phyloP scores from a whole-genome alignment of 106 monocot genomes.

The Acorus calamus region DNA sequence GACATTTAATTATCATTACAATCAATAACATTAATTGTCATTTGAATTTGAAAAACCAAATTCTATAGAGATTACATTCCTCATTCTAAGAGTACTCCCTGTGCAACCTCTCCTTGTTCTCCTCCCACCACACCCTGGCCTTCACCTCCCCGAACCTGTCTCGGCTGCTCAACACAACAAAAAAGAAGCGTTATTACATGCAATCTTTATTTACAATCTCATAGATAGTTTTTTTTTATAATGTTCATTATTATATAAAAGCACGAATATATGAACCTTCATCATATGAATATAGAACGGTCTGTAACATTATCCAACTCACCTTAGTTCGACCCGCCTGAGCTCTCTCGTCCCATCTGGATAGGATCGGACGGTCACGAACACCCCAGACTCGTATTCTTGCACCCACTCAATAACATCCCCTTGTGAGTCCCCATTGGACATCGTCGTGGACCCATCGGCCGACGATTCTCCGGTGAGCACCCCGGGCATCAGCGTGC shows the following conservation, averaged over 20 bases:
- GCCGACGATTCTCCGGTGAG: background rate
- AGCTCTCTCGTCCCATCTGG: slow-evolving; percentile 34
- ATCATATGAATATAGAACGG: no score
- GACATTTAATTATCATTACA: no score
- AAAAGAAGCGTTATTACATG: no score
- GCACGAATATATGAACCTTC: no score
- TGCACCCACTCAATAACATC: slow-evolving; percentile 29
- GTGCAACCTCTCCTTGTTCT: slow-evolving; percentile 33
- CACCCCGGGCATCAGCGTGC: no score
- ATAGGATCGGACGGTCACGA: slow-evolving; percentile 23
- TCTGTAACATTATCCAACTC: background rate
- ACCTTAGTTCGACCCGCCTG: slow-evolving; percentile 45
- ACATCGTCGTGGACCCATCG: background rate
- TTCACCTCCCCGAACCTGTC: slow-evolving; percentile 53
- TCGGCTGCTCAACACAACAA: slow-evolving; percentile 13
- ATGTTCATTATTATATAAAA: no score
- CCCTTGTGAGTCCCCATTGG: background rate
- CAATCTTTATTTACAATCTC: no score
- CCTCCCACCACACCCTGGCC: slow-evolving; percentile 55
- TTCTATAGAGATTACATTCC: no score
- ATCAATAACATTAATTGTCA: no score
- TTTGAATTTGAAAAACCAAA: no score
- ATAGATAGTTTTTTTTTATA: no score
- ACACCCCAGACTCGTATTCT: slow-evolving; percentile 65
- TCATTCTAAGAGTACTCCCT: slow-evolving; percentile 11